Evolutionary conservation across 371 early-diverging fungal genomes (phyloP), one percentile per base, ranked within the genome.

Genomic region (Mucor velutinosus): DNA sequence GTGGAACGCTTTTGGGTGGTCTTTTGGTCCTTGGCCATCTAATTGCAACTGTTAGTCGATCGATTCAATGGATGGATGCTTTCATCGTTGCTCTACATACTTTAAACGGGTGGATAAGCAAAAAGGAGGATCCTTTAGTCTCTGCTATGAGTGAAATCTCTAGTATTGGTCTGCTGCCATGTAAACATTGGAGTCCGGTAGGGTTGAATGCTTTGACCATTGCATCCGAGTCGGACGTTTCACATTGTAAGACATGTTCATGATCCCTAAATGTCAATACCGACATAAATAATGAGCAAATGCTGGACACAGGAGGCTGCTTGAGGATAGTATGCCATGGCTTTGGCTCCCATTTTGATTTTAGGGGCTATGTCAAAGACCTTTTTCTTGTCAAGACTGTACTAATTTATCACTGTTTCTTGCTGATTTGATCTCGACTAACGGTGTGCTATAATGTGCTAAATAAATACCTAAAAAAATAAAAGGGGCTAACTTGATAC

Each of bases 1-100:
- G 87, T 84, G 60, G 87, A 87, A 75, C 87, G 86, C 84, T 87
- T 84, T 77, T 79, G 77, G 60, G 78, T 85, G 83, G 58, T 62
- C 35, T 27, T 37, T 71, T 81, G 72, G 53, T 47, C 39, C 75
- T 86, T 85, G 75, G 81, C 84, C 49, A 49, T 23, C 23, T 49
- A 49, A 21, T 49, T 23, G 10, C 10, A 49, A 2, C 8, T 49
- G 23, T 49, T 23, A 49, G 19, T 49, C 17, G 19, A 6, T 49
- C 23, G 19, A 0, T 21, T 49, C 49, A 23, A 57, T 62, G 51
- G 61, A 60, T 60, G 61, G 45, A 60, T 60, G 11, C 23, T 21
- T 23, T 35, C 19, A 49, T 49, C 21, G 11, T 21, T 49, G 49
- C 49, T 49, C 19, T 27, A 49, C 51, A 14, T 49, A 49, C 62